Evolutionary conservation across 176 grass and related monocot genomes (phyloP), one percentile per base, ranked within the genome.

Genomic region (Eleusine coracana): DNA sequence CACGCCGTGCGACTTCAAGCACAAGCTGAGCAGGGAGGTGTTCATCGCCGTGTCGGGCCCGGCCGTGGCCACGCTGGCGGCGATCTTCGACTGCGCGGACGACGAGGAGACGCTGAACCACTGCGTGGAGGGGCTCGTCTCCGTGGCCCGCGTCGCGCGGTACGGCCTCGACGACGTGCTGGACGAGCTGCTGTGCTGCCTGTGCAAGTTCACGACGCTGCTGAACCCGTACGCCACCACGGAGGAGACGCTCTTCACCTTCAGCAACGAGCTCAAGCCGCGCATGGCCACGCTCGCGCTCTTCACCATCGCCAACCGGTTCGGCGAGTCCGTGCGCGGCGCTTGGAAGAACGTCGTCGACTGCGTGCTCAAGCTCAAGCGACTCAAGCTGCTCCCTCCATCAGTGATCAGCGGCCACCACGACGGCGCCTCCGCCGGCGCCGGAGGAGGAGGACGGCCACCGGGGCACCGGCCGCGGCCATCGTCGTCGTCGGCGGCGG

Each of bases 171-270:
- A 92, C 64, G 93, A 98, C 69, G 87, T 93, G 39, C 89, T 95
- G 31, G 96, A 95, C 71, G 92, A 98, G 92, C 82, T 95, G 61
- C 89, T 98, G n/a, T 95, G 85, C 58, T 95, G 96, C 88, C 89
- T 98, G 68, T 98, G 93, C 89, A 98, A 95, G 86, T 95, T 98
- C 83, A 98, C 96, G 7, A 92, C 84, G 36, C 89, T 98, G 73
- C 84, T 98, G 11, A 98, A 98, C 58, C 93, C 96, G 1, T 98
- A 98, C 71, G 86, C 87, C 66, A 95, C 92, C 79, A 74, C 85
- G 11, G 93, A 98, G 88, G 91, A 98, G 75, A 98, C 85, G 41
- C 87, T 95, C 40, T 88, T 91, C 77, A 91, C 86, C 68, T 98
- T 98, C 87, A 98, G 93, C 90, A 88, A 95, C 41, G 91, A 94